Conservation (phyloP, 176 grass and related monocot genomes). For the Carex kokanica region DNA sequence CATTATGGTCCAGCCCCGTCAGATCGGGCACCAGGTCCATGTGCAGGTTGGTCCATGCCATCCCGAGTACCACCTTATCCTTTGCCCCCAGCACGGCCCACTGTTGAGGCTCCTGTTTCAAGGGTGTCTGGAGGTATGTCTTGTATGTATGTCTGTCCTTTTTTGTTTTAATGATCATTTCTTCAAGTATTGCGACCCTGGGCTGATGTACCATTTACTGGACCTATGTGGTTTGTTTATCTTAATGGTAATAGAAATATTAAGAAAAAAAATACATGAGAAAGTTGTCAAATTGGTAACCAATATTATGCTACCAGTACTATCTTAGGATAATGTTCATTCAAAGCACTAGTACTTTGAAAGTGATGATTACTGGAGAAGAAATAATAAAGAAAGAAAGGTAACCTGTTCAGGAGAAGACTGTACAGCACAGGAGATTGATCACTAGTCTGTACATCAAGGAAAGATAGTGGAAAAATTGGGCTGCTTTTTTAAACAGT, state of each 20-base stretch:
- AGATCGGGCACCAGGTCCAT: conserved; percentile 55
- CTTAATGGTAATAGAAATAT: neutral
- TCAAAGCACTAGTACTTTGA: neutral
- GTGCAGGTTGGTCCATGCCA: conserved; percentile 58
- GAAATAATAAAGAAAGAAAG: neutral
- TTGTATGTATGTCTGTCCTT: neutral
- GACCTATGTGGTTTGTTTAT: neutral
- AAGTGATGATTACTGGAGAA: neutral
- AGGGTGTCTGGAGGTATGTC: conserved; percentile 47
- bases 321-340: neutral
- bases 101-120: conserved; percentile 53
- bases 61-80: conserved; percentile 54
- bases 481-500: neutral
- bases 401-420: neutral
- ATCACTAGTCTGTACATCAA: neutral
- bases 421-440: neutral
- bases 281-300: neutral
- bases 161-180: neutral
- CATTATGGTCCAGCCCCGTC: conserved; percentile 41
- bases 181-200: neutral
- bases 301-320: neutral
- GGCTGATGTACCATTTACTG: neutral
- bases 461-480: neutral
- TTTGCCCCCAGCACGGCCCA: conserved; percentile 37
- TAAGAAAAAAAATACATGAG: neutral